Evolutionary conservation across 441 rosid genomes (phyloP), one percentile per base, ranked within the genome.

Genomic region (Metrosideros polymorpha): DNA sequence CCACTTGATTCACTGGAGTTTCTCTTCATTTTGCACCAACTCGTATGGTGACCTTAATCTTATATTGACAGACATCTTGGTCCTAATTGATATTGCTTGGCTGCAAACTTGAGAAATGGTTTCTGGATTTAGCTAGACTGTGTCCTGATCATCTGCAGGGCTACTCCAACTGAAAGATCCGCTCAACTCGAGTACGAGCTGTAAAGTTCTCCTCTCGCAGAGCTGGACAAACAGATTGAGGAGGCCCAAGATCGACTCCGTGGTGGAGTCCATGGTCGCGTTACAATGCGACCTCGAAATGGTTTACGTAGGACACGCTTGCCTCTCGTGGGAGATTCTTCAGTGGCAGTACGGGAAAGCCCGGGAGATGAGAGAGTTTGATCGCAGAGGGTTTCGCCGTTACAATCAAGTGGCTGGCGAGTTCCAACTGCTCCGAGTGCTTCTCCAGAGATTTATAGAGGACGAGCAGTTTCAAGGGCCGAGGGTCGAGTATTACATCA

Each of bases 271-370:
- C 43, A 86, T 91, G 84, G 92, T 85, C 63, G 94, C 93, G 19
- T 84, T 93, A 76, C 88, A 89, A 2, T 88, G 71, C 86, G 95
- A 94, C 85, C 92, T 94, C 50, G 97, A 96, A 79, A 89, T 87
- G 51, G 94, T 95, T 30, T 96, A 94, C n/a, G 93, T 95, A 71
- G 95, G 98, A 82, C 97, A 95, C 42, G 50, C 92, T 82, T 95
- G 99, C 86, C 94, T 95, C 57, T 95, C 96, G 9, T 96, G 99
- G 98, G 98, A 93, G 89, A 92, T 95, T 29, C 94, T 96, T 59
- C 91, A 83, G 83, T 95, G 98, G 99, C 96, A 95, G 84, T 94
- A 91, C 85, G 49, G 83, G 6, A 94, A 95, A 90, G 87, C 89
- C 27, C 88, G 85, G 61, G 94, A 95, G 49, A 84, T 93, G 92